Evolutionary conservation across 2,329 filamentous ascomycete genomes (phyloP).

Genomic region (Aspergillus hortae): DNA sequence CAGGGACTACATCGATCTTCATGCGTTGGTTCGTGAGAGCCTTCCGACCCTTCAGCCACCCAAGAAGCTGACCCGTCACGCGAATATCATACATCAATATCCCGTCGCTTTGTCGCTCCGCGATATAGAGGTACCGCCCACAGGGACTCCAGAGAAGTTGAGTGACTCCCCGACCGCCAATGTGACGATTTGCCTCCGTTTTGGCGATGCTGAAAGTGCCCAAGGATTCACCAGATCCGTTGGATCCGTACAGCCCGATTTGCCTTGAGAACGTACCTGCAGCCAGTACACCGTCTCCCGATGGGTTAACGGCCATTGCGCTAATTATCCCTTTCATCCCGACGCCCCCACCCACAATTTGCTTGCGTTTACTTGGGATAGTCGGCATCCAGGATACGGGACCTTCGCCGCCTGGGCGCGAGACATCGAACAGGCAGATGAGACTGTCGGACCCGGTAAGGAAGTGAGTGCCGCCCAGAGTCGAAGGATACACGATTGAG

Average conservation of each 20-base stretch:
- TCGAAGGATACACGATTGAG: slow-evolving; percentile 51
- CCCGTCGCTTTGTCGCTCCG: slow-evolving; percentile 54
- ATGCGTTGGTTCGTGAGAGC: slow-evolving; percentile 54
- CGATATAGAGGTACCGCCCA: slow-evolving; percentile 57
- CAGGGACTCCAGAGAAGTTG: slow-evolving; percentile 56
- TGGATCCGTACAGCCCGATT: slow-evolving; percentile 53
- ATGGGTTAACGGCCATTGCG: slow-evolving; percentile 45
- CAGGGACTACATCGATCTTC: slow-evolving; percentile 49
- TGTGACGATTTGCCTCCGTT: slow-evolving; percentile 34
- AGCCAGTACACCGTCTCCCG: slow-evolving; percentile 49
- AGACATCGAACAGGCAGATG: slow-evolving; percentile 56
- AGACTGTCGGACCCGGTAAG: slow-evolving; percentile 54
- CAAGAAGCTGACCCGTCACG: slow-evolving; percentile 49
- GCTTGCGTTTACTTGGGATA: slow-evolving; percentile 48
- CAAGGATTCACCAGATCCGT: slow-evolving; percentile 47
- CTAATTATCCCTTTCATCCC: slow-evolving; percentile 57
- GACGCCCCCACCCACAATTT: slow-evolving; percentile 43
- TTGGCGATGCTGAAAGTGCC: slow-evolving; percentile 50
- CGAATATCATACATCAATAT: slow-evolving; percentile 59
- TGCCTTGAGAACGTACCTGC: slow-evolving; percentile 57
- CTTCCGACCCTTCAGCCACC: slow-evolving; percentile 46
- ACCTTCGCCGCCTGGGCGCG: slow-evolving; percentile 41
- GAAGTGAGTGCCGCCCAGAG: slow-evolving; percentile 48
- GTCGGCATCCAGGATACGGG: slow-evolving; percentile 47
- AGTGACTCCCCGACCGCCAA: slow-evolving; percentile 53